Percentiles rank a stretch among this genome's conserved stretches.
These are phyloP conservation scores for Hymenoscyphus fraxineus DNA, from an alignment of 2,329 filamentous ascomycete genomes.

Conservation along the genomic window DNA sequence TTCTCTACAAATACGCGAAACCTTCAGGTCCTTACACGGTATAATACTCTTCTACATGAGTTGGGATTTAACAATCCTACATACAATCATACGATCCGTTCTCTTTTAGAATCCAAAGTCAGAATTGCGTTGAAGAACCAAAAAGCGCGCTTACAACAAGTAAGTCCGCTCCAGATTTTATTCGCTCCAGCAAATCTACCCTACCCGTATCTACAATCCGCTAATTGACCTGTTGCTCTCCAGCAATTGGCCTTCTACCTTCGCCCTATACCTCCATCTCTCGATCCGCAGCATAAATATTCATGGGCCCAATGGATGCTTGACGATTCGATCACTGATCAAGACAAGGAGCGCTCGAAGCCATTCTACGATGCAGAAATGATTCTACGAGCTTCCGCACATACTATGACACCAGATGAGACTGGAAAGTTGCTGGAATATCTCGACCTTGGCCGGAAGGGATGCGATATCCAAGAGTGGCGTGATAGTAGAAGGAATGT, in stretches of 20 bases:
- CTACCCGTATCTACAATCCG: not conserved
- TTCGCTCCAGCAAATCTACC: no score
- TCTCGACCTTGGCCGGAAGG: not conserved
- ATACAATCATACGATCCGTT: not conserved
- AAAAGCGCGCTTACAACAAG: not conserved
- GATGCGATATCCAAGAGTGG: not conserved
- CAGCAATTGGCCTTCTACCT: not conserved
- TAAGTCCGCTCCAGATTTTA: no score
- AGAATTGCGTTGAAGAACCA: not conserved
- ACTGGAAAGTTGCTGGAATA: not conserved
- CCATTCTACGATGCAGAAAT: not conserved
- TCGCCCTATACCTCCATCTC: not conserved
- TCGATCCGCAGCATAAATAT: not conserved
- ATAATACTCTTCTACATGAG: not conserved
- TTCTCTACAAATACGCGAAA: not conserved
- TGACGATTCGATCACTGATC: not conserved
- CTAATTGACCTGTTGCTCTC: not conserved
- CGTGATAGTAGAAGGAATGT: not conserved
- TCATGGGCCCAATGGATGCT: not conserved
- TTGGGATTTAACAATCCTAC: not conserved
- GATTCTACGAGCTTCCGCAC: not conserved
- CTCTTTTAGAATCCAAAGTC: not conserved
- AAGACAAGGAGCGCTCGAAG: not conserved
- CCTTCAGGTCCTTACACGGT: not conserved
- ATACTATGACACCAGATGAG: not conserved